Evolutionary conservation across 73 alveolate genomes (phyloP).

Genomic region (Symbiodinium pilosum): DNA sequence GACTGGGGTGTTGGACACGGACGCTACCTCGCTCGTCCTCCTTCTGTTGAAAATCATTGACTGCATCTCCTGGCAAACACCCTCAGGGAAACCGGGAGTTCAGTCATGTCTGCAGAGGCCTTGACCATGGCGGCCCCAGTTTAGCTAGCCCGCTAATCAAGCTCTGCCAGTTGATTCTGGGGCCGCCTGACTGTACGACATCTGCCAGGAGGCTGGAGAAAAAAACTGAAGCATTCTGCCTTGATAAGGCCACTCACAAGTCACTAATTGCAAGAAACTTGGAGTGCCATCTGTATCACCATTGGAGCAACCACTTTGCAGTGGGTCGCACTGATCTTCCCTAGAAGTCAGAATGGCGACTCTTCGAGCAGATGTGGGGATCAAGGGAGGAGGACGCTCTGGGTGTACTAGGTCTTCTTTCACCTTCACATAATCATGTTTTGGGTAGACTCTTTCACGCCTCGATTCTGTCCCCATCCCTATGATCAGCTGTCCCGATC

Average conservation of each 20-base stretch:
- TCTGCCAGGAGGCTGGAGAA: background rate
- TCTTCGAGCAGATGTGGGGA: too few species aligned
- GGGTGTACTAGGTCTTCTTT: too few species aligned
- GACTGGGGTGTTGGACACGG: too few species aligned
- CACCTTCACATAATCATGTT: too few species aligned
- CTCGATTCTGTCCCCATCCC: too few species aligned
- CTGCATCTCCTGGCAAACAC: background rate
- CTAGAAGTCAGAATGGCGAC: background rate
- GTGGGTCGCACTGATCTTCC: background rate
- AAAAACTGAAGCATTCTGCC: background rate
- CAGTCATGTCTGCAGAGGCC: background rate
- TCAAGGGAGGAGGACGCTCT: too few species aligned
- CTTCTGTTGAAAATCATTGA: background rate
- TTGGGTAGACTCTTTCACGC: too few species aligned
- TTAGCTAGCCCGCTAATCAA: background rate
- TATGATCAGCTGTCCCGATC: background rate
- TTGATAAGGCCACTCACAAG: background rate
- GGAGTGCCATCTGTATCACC: slow-evolving; percentile 7
- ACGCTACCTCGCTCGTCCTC: background rate
- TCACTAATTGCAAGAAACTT: background rate
- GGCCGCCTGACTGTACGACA: slow-evolving; percentile 1
- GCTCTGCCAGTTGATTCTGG: background rate
- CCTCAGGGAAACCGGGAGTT: slow-evolving; percentile 7
- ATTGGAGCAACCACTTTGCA: background rate
- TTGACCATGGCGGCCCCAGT: background rate